Evolutionary conservation across 1,284 basidiomycete species (phyloP), one percentile per base, ranked within the genome.

Genomic region (Apiotrichum brassicae): DNA sequence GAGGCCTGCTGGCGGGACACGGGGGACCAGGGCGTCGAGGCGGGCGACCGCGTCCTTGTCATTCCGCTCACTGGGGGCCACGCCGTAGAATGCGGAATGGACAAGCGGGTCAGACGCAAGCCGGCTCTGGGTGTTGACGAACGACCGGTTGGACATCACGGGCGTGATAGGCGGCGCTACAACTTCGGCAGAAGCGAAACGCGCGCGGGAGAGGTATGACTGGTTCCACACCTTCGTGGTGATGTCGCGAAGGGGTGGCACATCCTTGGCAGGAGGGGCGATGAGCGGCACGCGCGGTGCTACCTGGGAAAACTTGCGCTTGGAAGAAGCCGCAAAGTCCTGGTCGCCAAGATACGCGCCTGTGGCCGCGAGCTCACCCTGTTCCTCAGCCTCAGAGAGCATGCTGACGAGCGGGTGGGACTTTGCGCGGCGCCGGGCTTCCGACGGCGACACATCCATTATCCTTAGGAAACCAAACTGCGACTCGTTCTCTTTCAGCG

Each of bases 151-250:
- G 36, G 81, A 81, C 63, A 85, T 87, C 59, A 83, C 79, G 44
- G 88, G 75, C 32, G 81, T 73, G 57, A 94, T 84, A 0, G 86
- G 81, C 1, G 94, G 92, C 0, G 95, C 93, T 19, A 94, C 82
- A 4, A 78, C 92, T 2, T 82, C 76, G 24, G 89, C 87, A 16
- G 87, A 77, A 69, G 85, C 87, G 81, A 89, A 93, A 58, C 83
- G 83, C 53, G 92, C 78, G 36, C 87, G 81, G 44, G 87, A 91
- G 28, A 97, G 75, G 63, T 84, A 88, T 5, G 91, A 93, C 28
- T 78, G 70, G 44, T 78, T 74, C 82, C 88, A 92, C 19, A 79
- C 77, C 37, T 77, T 72, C 11, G 71, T 68, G 2, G 84, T 78
- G 58, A 95, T 86, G 25, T 79, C 76, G 35, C 73, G 70, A 14